Conservation (phyloP, 805 yeast species). For the Saccharomycopsis sp. region DNA sequence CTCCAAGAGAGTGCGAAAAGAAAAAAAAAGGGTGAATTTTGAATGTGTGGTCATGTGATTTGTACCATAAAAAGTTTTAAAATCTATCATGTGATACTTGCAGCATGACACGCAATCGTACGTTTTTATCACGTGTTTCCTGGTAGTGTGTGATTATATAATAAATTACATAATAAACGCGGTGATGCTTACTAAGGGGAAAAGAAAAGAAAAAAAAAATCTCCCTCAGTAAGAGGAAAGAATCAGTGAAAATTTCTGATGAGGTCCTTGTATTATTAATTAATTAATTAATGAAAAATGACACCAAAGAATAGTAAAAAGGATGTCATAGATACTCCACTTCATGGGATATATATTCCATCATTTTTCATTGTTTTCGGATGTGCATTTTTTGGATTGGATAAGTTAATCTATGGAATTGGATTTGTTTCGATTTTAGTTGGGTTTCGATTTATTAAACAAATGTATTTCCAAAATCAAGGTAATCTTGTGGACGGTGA, state of each 20-base stretch:
- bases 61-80: not conserved
- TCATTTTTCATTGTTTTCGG: conserved; percentile 54
- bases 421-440: conserved; percentile 29
- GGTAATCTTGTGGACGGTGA: conserved; percentile 41
- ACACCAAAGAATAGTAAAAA: not conserved
- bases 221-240: too few relatives aligned
- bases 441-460: conserved; percentile 30
- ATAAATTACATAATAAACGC: too few relatives aligned
- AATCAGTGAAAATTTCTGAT: too few relatives aligned
- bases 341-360: conserved; percentile 75
- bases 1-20: not conserved
- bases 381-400: conserved; percentile 43
- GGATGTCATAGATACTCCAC: conserved; percentile 31
- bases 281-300: too few relatives aligned
- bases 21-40: too few relatives aligned
- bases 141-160: too few relatives aligned
- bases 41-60: not conserved
- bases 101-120: too few relatives aligned
- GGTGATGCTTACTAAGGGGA: too few relatives aligned
- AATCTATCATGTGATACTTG: not conserved
- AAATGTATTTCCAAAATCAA: conserved; percentile 31
- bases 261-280: too few relatives aligned
- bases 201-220: too few relatives aligned
- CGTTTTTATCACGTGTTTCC: too few relatives aligned
- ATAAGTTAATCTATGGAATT: conserved; percentile 23